phyloP scores from a whole-genome alignment of 257 asterid genomes.

The Striga asiatica region DNA sequence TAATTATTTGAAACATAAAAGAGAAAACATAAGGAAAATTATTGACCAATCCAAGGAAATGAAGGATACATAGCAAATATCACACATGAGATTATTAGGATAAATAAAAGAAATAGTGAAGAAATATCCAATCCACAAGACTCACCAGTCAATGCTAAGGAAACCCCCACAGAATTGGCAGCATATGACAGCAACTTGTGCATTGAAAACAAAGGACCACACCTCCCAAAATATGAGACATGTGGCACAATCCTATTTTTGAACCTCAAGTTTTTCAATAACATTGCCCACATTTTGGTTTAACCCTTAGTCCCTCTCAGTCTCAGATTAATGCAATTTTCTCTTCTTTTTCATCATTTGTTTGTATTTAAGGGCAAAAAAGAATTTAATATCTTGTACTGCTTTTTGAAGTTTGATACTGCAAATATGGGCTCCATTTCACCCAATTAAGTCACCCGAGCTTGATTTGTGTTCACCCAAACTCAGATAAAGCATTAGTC shows the following conservation, averaged over 20 bases:
- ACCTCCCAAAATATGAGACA: constrained; percentile 31
- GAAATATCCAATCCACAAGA: background rate
- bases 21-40: no score
- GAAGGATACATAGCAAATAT: no score
- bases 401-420: no score
- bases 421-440: no score
- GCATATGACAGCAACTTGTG: constrained; percentile 25
- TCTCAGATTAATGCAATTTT: background rate
- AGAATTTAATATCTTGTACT: background rate
- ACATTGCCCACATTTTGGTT: constrained; percentile 29
- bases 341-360: background rate
- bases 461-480: no score
- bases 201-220: constrained; percentile 50
- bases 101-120: background rate
- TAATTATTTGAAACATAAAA: no score
- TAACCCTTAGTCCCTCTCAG: constrained; percentile 11
- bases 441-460: no score
- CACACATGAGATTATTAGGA: background rate
- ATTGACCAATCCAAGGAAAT: no score
- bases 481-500: no score
- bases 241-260: constrained; percentile 23
- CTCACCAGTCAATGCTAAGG: constrained; percentile 19
- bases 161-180: constrained; percentile 27
- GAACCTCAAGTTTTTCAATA: constrained; percentile 34
- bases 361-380: background rate